Conservation (phyloP, 257 asterid genomes). For the Petrea volubilis region DNA sequence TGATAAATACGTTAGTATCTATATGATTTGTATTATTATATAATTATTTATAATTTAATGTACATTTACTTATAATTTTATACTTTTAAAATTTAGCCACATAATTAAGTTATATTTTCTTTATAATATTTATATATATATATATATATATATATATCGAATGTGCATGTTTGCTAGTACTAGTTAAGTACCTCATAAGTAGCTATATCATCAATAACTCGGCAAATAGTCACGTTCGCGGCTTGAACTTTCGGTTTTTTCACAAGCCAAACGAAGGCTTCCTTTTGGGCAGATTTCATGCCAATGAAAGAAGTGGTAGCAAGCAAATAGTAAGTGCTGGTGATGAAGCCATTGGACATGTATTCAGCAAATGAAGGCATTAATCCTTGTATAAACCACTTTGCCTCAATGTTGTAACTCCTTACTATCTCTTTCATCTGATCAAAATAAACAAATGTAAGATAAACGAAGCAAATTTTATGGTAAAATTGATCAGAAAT, state of each 20-base stretch:
- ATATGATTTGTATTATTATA: too few species aligned
- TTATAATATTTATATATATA: too few species aligned
- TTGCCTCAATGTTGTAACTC: conserved; percentile 16
- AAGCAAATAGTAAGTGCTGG: conserved; percentile 1
- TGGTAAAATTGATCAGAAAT: too few species aligned
- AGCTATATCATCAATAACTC: conserved; percentile 18
- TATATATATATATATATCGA: neutral
- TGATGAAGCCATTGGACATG: neutral
- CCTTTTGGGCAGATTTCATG: conserved; percentile 6
- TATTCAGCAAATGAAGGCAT: conserved; percentile 28
- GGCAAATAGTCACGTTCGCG: conserved; percentile 1
- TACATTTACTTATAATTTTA: too few species aligned
- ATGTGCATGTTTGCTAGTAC: too few species aligned
- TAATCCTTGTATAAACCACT: conserved; percentile 18
- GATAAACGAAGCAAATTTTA: too few species aligned
- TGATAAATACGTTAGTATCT: too few species aligned
- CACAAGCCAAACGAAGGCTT: conserved; percentile 23
- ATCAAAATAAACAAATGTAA: neutral
- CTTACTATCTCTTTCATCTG: conserved; percentile 25
- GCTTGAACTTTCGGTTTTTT: conserved; percentile 6
- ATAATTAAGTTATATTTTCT: too few species aligned
- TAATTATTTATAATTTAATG: too few species aligned
- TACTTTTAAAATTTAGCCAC: too few species aligned
- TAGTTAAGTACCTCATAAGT: conserved; percentile 27
- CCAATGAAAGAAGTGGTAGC: conserved; percentile 4